Percentiles rank a stretch among this genome's conserved stretches.
Evolutionary conservation across 495 filamentous ascomycete genomes (phyloP).

Genomic region (Neurospora discreta): DNA sequence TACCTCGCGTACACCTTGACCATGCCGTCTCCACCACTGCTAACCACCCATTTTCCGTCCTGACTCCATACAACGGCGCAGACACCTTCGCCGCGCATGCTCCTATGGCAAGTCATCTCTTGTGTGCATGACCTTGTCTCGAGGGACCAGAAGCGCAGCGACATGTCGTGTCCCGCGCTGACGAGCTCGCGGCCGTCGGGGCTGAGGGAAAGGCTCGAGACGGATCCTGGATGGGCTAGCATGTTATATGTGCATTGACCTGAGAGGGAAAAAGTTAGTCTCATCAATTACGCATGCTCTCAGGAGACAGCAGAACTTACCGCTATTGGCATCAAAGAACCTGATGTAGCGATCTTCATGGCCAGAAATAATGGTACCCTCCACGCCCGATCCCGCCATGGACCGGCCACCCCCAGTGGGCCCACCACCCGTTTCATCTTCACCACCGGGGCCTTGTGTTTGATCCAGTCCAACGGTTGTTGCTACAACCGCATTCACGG

Average conservation of each 20-base stretch:
- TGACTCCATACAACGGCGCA: slow-evolving; percentile 89
- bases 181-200: slow-evolving; percentile 92
- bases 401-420: slow-evolving; percentile 67
- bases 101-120: slow-evolving; percentile 79
- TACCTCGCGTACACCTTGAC: slow-evolving; percentile 81
- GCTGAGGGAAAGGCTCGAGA: slow-evolving; percentile 79
- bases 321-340: slow-evolving; percentile 97
- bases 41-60: slow-evolving; percentile 89
- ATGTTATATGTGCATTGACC: slow-evolving; percentile 99
- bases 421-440: slow-evolving; percentile 44
- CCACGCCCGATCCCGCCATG: slow-evolving; percentile 55
- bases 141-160: slow-evolving; percentile 92
- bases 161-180: slow-evolving; percentile 89
- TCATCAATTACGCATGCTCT: background rate
- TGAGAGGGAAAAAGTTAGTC: slow-evolving; percentile 35
- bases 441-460: slow-evolving; percentile 41
- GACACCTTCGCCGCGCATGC: slow-evolving; percentile 91
- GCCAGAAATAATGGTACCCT: slow-evolving; percentile 87
- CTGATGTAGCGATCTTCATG: slow-evolving; percentile 92
- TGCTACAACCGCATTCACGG: slow-evolving; percentile 86
- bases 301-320: slow-evolving; percentile 43
- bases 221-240: slow-evolving; percentile 88
- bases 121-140: slow-evolving; percentile 90
- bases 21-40: slow-evolving; percentile 89
- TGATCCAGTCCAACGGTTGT: slow-evolving; percentile 69